phyloP scores from a whole-genome alignment of 2,329 filamentous ascomycete species.

The Beauveria sp. region DNA sequence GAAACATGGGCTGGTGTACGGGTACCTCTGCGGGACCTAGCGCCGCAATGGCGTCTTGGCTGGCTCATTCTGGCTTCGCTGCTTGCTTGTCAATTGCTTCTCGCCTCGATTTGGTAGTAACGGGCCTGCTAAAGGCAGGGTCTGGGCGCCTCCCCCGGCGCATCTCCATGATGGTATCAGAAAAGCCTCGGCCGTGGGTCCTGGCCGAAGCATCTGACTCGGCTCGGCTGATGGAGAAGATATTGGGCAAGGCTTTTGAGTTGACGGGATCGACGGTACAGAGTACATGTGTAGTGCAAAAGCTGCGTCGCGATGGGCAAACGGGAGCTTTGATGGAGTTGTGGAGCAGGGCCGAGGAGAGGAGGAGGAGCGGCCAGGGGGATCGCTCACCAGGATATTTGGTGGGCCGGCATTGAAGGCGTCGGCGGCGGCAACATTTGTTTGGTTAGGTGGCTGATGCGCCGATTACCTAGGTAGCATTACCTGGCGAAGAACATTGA shows the following conservation, averaged over 20 bases:
- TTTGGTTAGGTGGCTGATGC: not conserved
- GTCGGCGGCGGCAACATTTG: not conserved
- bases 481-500: not conserved
- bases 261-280: not conserved
- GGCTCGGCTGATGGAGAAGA: not conserved
- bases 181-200: not conserved
- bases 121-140: not conserved
- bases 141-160: not conserved
- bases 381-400: not conserved
- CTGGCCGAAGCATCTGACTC: conserved; percentile 3
- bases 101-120: not conserved
- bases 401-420: not conserved
- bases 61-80: not conserved
- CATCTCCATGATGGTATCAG: not conserved
- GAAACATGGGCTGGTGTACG: not conserved
- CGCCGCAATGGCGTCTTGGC: not conserved
- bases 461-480: not conserved
- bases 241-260: not conserved
- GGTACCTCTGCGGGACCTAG: not conserved
- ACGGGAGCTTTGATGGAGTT: not conserved
- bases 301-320: not conserved
- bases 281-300: not conserved
- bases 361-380: not conserved
- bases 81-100: not conserved
- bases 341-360: not conserved